These are phyloP conservation scores for Kwoniella dendrophila DNA, from an alignment of 768 basidiomycete genomes.

Conservation along the genomic window DNA sequence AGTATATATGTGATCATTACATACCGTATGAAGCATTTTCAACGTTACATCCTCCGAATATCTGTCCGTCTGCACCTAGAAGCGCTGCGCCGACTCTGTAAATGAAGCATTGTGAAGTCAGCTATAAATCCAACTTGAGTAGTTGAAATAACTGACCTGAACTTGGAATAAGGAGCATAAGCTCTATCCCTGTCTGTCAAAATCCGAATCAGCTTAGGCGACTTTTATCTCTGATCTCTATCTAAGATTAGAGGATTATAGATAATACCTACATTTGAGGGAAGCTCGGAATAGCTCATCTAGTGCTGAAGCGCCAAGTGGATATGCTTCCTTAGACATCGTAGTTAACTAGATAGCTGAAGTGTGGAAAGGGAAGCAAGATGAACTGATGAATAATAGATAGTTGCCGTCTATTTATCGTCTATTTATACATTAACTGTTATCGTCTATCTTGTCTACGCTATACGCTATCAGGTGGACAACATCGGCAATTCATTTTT, in stretches of 20 bases:
- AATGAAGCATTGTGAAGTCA: not conserved
- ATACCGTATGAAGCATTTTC: conserved; percentile 92
- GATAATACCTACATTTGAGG: conserved; percentile 27
- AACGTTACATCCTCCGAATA: conserved; percentile 85
- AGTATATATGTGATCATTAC: conserved; percentile 16
- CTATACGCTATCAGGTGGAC: too few relatives aligned
- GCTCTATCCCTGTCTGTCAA: conserved; percentile 61
- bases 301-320: conserved; percentile 6
- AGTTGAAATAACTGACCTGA: conserved; percentile 59
- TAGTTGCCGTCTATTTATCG: not conserved
- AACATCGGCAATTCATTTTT: not conserved
- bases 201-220: not conserved
- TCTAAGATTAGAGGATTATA: not conserved
- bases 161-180: conserved; percentile 85
- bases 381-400: too few relatives aligned
- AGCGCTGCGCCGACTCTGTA: conserved; percentile 78
- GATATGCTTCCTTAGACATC: conserved; percentile 6
- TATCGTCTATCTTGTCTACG: too few relatives aligned
- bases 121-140: not conserved
- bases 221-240: not conserved
- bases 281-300: conserved; percentile 42
- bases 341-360: not conserved
- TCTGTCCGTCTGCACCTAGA: conserved; percentile 63
- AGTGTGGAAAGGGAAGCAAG: too few relatives aligned
- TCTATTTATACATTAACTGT: not conserved